phyloP scores from a whole-genome alignment of 2,329 filamentous ascomycete species.

The Sclerotinia subarctica region DNA sequence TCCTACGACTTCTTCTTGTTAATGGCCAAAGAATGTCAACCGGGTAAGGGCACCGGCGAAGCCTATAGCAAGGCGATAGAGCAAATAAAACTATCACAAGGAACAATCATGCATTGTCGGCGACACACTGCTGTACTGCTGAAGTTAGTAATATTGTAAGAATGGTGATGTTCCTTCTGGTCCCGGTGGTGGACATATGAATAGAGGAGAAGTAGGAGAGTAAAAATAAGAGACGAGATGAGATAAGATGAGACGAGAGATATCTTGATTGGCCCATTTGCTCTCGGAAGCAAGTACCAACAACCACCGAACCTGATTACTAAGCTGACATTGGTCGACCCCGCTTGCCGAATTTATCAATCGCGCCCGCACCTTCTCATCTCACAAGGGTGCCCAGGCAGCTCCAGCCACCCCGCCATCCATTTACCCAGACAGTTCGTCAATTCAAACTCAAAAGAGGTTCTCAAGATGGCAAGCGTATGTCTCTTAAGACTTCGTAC shows the following conservation, averaged over 20 bases:
- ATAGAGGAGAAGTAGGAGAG: conserved; percentile 20
- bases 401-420: neutral
- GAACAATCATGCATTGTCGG: conserved; percentile 7
- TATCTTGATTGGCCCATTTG: neutral
- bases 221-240: conserved; percentile 3
- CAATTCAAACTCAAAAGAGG: neutral
- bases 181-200: conserved; percentile 16
- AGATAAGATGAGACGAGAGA: neutral
- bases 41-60: conserved; percentile 11
- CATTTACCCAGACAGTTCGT: neutral
- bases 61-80: conserved; percentile 11
- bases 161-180: conserved; percentile 25
- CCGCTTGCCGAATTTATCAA: conserved; percentile 26
- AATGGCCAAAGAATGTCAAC: conserved; percentile 26
- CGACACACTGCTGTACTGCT: conserved; percentile 7
- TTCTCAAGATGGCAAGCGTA: conserved; percentile 41
- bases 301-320: neutral
- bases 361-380: conserved; percentile 1
- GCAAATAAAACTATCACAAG: conserved; percentile 10
- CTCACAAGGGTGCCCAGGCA: conserved; percentile 6
- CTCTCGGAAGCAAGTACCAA: conserved; percentile 10
- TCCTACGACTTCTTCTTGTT: neutral
- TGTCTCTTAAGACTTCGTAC: conserved; percentile 21
- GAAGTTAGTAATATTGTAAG: conserved; percentile 29
- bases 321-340: neutral